These are phyloP conservation scores for Knoxia roxburghii DNA, from an alignment of 257 asterid species.

Conservation along the genomic window DNA sequence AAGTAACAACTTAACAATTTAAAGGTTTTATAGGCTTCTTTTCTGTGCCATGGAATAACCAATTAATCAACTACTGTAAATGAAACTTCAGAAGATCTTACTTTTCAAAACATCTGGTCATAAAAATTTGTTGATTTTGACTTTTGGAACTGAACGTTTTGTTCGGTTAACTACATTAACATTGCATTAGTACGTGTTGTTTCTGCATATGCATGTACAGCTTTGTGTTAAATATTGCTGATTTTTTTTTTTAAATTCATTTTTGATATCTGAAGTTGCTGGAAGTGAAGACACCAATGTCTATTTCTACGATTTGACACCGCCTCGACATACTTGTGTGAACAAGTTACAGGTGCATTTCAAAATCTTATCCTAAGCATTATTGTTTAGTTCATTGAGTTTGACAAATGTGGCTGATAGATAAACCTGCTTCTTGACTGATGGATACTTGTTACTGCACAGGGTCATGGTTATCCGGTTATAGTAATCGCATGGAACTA, in stretches of 20 bases:
- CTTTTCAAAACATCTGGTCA: background rate
- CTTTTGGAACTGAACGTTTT: too few relatives aligned
- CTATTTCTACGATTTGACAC: constrained; percentile 87
- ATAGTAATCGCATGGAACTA: constrained; percentile 97
- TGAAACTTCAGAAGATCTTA: background rate
- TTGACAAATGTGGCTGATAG: background rate
- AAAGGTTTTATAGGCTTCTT: background rate
- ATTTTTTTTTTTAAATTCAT: constrained; percentile 14
- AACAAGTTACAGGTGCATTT: constrained; percentile 85
- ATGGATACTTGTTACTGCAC: constrained; percentile 34
- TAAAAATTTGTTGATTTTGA: background rate
- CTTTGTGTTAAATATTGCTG: constrained; percentile 17
- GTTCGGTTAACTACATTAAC: too few relatives aligned
- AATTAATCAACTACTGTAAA: background rate
- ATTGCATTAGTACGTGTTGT: too few relatives aligned
- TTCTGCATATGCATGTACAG: background rate
- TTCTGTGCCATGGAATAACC: background rate
- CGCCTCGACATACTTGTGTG: constrained; percentile 86
- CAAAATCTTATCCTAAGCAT: background rate
- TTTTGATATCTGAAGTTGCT: constrained; percentile 53
- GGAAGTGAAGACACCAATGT: constrained; percentile 98
- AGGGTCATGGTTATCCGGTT: too few relatives aligned
- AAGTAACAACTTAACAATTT: background rate
- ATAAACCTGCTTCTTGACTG: too few relatives aligned
- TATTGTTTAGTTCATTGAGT: background rate